Percentiles rank a stretch among this genome's conserved stretches.
Evolutionary conservation across 805 yeast species (phyloP).

Genomic region (Millerago galiae): DNA sequence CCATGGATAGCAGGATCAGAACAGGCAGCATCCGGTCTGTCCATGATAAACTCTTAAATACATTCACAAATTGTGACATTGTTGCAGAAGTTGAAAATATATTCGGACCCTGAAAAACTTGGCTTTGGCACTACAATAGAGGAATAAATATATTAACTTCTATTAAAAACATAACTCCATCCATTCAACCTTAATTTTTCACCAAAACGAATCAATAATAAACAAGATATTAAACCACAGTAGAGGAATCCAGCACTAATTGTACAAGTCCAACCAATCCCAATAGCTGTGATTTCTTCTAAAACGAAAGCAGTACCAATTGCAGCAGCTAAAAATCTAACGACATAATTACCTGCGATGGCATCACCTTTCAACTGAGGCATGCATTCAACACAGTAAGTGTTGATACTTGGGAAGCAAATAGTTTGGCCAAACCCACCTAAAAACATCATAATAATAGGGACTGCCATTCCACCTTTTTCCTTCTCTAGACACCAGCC

Average conservation of each 20-base stretch:
- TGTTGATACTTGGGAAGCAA: conserved; percentile 45
- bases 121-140: too few species aligned
- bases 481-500: conserved; percentile 47
- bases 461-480: conserved; percentile 50
- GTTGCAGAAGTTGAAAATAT: too few species aligned
- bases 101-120: too few species aligned
- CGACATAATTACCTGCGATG: conserved; percentile 46
- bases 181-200: conserved; percentile 4
- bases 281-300: conserved; percentile 39
- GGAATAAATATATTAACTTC: too few species aligned
- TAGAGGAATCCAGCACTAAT: conserved; percentile 33
- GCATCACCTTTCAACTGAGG: conserved; percentile 51
- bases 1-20: neutral
- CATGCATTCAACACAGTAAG: conserved; percentile 54
- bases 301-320: conserved; percentile 45
- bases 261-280: conserved; percentile 53
- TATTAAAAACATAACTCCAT: neutral
- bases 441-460: conserved; percentile 42
- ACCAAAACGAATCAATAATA: conserved; percentile 2
- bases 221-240: conserved; percentile 1
- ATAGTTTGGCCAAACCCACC: conserved; percentile 46
- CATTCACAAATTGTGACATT: too few species aligned
- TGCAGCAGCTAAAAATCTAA: conserved; percentile 45
- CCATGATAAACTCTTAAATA: too few species aligned
- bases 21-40: neutral